phyloP scores from a whole-genome alignment of 257 asterid species.

The Fraxinus quadrangulata region DNA sequence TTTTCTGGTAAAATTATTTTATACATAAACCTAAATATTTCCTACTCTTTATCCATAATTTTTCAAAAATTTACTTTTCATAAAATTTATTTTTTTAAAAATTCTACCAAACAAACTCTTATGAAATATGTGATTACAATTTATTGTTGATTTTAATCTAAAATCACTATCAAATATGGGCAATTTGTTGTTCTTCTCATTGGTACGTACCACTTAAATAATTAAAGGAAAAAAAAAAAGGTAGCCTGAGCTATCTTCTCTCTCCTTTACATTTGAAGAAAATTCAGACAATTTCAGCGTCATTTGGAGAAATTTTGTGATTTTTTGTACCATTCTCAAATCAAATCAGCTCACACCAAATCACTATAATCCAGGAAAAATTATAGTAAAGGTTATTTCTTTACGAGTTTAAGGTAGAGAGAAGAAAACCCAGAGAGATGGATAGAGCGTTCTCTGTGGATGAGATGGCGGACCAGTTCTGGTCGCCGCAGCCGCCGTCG shows the following conservation, averaged over 20 bases:
- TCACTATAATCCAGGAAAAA: not conserved
- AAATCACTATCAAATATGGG: no score
- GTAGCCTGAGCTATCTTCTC: not conserved
- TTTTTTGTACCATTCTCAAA: not conserved
- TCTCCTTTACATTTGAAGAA: not conserved
- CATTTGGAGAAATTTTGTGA: not conserved
- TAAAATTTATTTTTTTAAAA: no score
- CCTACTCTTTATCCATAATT: no score
- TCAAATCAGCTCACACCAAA: not conserved
- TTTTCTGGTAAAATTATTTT: no score
- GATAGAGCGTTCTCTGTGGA: slow-evolving; percentile 76
- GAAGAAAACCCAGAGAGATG: slow-evolving; percentile 37
- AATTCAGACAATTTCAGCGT: not conserved
- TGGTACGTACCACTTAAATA: no score
- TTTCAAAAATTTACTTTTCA: no score
- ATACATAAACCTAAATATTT: no score
- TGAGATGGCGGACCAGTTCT: slow-evolving; percentile 65
- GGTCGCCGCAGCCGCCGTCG: slow-evolving; percentile 61
- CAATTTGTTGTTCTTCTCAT: no score
- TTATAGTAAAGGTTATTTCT: not conserved
- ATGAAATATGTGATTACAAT: no score
- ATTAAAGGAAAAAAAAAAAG: no score
- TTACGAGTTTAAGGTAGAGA: not conserved
- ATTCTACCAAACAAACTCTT: no score
- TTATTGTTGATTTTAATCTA: no score